Percentiles rank a stretch among this genome's conserved stretches.
Evolutionary conservation across 331 rosid genomes (phyloP).

Genomic region (Cydonia oblonga): DNA sequence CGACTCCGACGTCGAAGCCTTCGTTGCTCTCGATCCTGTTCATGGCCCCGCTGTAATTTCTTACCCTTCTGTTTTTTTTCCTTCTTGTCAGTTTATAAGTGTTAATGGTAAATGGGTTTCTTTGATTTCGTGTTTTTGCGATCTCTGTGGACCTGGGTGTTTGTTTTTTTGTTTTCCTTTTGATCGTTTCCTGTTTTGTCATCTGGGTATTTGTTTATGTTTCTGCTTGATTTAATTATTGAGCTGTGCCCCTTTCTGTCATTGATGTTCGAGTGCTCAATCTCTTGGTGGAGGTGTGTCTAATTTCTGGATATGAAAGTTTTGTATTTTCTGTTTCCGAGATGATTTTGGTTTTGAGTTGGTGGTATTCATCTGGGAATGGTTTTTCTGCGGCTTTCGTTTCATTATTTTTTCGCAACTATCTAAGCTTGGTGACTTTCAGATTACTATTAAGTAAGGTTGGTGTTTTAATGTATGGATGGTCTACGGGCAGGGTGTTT

Average conservation of each 20-base stretch:
- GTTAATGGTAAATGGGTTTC: not conserved
- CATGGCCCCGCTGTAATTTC: constrained; percentile 59
- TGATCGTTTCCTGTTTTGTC: not conserved
- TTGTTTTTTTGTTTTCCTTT: not conserved
- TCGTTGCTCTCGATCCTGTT: constrained; percentile 67
- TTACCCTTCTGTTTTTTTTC: not conserved
- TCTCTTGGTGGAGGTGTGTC: too few species aligned
- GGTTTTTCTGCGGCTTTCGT: not conserved
- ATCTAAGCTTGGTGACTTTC: not conserved
- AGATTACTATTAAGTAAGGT: not conserved
- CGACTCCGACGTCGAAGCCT: constrained; percentile 53
- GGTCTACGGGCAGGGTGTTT: not conserved
- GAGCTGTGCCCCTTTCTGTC: not conserved
- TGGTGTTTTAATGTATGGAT: not conserved
- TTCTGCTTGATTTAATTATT: not conserved
- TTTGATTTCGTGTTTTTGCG: not conserved
- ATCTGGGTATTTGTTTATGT: not conserved
- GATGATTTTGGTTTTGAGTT: not conserved
- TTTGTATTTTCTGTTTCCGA: not conserved
- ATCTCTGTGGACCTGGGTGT: not conserved
- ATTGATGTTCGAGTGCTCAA: too few species aligned
- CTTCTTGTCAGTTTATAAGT: not conserved
- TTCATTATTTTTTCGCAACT: not conserved
- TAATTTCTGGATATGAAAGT: not conserved
- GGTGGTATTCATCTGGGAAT: not conserved